Conservation (phyloP, 2,329 filamentous ascomycete species). For the Aspergillus niger region DNA sequence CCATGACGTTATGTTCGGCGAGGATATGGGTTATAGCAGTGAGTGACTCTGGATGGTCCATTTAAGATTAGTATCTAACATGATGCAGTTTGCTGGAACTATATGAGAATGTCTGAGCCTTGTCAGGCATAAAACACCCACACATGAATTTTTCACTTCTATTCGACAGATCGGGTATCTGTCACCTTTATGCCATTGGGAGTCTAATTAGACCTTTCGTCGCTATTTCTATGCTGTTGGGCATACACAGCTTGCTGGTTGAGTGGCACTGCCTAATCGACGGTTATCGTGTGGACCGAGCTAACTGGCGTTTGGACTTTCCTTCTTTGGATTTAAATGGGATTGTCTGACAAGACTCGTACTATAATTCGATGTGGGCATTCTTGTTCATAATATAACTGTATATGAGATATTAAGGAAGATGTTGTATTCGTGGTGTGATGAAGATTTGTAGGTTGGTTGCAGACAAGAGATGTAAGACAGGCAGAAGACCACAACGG, state of each 20-base stretch:
- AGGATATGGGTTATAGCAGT: conserved; percentile 68
- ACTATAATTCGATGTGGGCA: neutral
- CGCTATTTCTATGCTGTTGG: too few species aligned
- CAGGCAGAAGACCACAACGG: too few species aligned
- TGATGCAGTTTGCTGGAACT: conserved; percentile 57
- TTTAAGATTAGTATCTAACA: conserved; percentile 5
- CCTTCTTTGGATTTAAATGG: neutral
- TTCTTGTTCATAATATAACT: neutral
- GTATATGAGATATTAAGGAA: too few species aligned
- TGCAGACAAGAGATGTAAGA: too few species aligned
- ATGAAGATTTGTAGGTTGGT: too few species aligned
- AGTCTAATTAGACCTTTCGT: neutral
- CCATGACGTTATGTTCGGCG: conserved; percentile 60
- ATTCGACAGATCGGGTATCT: conserved; percentile 5
- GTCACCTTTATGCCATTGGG: neutral
- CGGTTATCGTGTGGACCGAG: neutral
- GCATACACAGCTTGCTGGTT: neutral
- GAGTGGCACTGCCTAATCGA: neutral
- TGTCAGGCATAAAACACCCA: conserved; percentile 16
- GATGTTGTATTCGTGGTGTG: too few species aligned
- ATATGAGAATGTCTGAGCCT: conserved; percentile 51
- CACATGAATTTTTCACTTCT: neutral
- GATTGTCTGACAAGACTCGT: neutral
- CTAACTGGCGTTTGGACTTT: neutral
- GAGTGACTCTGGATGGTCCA: conserved; percentile 38